Percentiles rank a stretch among this genome's conserved stretches.
These are phyloP conservation scores for Fusarium floridanum DNA, from an alignment of 2,329 filamentous ascomycete genomes.

Conservation along the genomic window DNA sequence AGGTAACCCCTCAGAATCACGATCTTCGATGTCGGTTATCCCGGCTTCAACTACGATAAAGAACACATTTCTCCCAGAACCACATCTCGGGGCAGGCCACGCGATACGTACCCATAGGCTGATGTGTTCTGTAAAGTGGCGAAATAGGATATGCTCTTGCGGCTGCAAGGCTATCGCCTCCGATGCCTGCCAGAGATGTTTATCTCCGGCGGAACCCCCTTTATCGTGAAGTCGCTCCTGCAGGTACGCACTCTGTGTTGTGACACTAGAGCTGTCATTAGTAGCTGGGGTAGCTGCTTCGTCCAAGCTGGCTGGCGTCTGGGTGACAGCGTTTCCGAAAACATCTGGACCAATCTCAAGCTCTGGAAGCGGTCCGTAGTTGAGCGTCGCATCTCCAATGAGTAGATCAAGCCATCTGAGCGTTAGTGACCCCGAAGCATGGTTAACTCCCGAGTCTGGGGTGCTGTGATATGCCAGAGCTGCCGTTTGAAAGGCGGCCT, in stretches of 20 bases:
- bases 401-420: not conserved
- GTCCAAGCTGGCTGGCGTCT: not conserved
- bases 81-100: not conserved
- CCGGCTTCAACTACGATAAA: too few species aligned
- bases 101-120: not conserved
- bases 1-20: too few species aligned
- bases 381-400: not conserved
- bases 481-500: not conserved
- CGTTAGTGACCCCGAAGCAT: not conserved
- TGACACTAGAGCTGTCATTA: not conserved
- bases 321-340: not conserved
- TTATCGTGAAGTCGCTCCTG: not conserved
- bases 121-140: not conserved
- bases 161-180: not conserved
- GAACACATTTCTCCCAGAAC: not conserved
- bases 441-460: not conserved
- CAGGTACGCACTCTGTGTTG: not conserved
- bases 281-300: not conserved
- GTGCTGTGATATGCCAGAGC: not conserved
- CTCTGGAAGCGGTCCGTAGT: not conserved
- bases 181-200: not conserved
- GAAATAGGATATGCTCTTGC: not conserved
- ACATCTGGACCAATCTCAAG: not conserved
- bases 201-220: not conserved
- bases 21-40: too few species aligned